Evolutionary conservation across 1,284 basidiomycete species (phyloP), one percentile per base, ranked within the genome.

Genomic region (Lentinula novae-zelandiae): DNA sequence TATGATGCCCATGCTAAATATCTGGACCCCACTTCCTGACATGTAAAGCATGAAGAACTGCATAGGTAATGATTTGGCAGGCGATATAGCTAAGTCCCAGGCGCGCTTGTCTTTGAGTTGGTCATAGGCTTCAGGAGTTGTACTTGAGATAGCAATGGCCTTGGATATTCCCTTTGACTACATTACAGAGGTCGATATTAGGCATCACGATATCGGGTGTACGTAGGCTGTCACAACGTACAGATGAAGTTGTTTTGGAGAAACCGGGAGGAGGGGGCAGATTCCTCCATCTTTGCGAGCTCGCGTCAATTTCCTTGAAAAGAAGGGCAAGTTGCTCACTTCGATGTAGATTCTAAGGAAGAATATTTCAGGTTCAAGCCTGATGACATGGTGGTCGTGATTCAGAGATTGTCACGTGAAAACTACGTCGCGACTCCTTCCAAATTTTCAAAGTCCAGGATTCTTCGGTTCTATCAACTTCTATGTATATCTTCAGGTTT

Each of bases 21-120:
- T 90, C 75, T 96, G 94, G 10, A 96, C 89, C 50, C 93, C 92
- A 31, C 92, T 89, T 46, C 94, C 94, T 27, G 93, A 95, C 88
- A 96, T 95, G 83, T 96, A 96, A 49, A 96, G 81, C 94, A 96
- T 96, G 77, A 96, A 90, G 1, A 87, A 92, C 71, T 96, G 93
- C 94, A 96, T 96, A 3, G 94, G 94, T 22, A 96, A 81, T 10
- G 87, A 86, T 73, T 96, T 95, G 48, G 91, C 92, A 0, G 93
- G 93, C 49, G 85, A 79, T 58, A 90, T 82, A 42, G 93, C 93
- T 57, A 94, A 78, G 65, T 95, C 93, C 92, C 94, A 94, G 59
- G 94, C 93, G 49, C 93, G 85, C 68, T 85, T 87, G 65, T 87
- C 82, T 71, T 93, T 93, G 63, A 95, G 78, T 33, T 76, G 72